Evolutionary conservation across 1,284 basidiomycete genomes (phyloP).

Genomic region (Cutaneotrichosporon dermatis): DNA sequence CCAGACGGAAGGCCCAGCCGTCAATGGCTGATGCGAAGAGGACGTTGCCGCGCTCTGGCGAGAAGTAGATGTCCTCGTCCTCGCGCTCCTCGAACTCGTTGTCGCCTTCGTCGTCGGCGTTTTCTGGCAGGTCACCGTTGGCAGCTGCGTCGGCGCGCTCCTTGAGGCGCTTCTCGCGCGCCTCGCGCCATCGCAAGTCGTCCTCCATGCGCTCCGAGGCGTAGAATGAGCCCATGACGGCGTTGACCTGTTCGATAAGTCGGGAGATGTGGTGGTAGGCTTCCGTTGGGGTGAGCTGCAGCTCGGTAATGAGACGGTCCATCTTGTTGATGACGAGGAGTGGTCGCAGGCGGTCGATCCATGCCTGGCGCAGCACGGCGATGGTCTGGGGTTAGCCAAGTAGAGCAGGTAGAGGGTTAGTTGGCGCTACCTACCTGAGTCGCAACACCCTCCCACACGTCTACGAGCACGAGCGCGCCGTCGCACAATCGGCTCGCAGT

Average conservation of each 20-base stretch:
- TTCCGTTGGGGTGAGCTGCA: conserved; percentile 84
- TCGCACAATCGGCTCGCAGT: conserved; percentile 90
- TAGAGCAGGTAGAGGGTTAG: too few relatives aligned
- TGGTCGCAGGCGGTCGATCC: conserved; percentile 82
- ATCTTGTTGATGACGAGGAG: conserved; percentile 97
- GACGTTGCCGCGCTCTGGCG: conserved; percentile 92
- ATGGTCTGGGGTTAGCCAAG: conserved; percentile 64
- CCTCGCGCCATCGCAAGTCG: conserved; percentile 88
- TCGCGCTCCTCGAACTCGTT: conserved; percentile 83
- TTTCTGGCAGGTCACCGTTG: conserved; percentile 31
- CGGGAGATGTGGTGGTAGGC: conserved; percentile 91
- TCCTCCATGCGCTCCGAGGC: conserved; percentile 96
- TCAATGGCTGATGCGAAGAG: conserved; percentile 95
- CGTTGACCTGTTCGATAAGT: conserved; percentile 95
- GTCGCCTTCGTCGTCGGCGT: conserved; percentile 35
- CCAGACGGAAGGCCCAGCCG: conserved; percentile 95
- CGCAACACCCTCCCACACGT: conserved; percentile 97
- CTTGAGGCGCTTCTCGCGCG: conserved; percentile 73
- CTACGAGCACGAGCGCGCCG: conserved; percentile 93
- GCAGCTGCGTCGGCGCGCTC: conserved; percentile 60
- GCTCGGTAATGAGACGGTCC: conserved; percentile 90
- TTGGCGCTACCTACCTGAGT: conserved; percentile 66
- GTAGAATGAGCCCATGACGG: conserved; percentile 95
- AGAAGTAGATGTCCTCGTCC: conserved; percentile 97
- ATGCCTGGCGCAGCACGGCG: conserved; percentile 89